A percentile compares a stretch with the other conserved stretches of the same genome.
Evolutionary conservation across 1,284 basidiomycete species (phyloP).

Genomic region (Apiotrichum sp.): DNA sequence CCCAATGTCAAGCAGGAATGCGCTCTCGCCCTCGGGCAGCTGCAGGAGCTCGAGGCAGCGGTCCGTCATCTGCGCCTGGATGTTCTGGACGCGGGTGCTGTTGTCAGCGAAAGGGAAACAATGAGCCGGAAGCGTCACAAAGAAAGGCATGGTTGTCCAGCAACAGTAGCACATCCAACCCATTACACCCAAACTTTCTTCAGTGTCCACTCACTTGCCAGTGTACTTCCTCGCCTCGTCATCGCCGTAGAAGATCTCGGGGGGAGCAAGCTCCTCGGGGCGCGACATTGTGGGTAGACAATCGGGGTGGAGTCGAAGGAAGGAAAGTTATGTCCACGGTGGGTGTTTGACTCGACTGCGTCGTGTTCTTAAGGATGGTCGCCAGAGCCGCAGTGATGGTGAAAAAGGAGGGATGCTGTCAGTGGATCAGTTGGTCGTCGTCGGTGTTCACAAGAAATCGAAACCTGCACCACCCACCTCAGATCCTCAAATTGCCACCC

Average conservation of each 20-base stretch:
- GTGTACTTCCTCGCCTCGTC: constrained; percentile 95
- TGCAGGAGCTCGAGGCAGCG: constrained; percentile 87
- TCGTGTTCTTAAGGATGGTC: no score
- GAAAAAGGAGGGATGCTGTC: no score
- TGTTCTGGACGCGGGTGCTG: constrained; percentile 79
- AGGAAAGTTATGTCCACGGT: neutral
- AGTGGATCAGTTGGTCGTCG: no score
- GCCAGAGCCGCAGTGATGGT: no score
- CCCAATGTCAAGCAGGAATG: constrained; percentile 89
- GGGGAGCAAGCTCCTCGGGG: constrained; percentile 91
- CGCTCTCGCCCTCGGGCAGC: constrained; percentile 65
- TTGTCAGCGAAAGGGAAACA: no score
- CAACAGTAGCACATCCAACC: no score
- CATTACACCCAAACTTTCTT: no score
- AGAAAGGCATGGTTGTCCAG: no score
- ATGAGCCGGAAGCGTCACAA: no score
- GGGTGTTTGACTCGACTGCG: no score
- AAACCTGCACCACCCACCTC: neutral
- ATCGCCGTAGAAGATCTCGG: constrained; percentile 98
- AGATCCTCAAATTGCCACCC: neutral
- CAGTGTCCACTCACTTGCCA: constrained; percentile 61
- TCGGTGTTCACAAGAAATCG: no score
- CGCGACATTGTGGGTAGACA: constrained; percentile 64
- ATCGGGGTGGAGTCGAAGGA: neutral
- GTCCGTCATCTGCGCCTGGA: constrained; percentile 97